These are phyloP conservation scores for Tillandsia leiboldiana DNA, from an alignment of 176 grass and related monocot genomes.

Conservation along the genomic window DNA sequence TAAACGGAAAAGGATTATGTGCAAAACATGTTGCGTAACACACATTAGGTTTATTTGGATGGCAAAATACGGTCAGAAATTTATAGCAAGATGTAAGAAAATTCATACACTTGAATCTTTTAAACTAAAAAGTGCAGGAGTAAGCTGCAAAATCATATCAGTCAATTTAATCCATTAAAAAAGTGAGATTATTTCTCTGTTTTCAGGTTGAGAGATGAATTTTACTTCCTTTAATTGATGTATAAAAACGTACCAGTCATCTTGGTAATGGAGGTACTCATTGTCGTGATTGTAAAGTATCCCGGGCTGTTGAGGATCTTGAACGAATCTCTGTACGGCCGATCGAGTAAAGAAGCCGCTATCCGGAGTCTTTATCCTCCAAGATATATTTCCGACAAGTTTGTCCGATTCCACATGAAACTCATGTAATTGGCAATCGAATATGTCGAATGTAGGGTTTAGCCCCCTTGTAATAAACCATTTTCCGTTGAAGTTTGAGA, in stretches of 20 bases:
- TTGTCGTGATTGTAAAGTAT: slow-evolving; percentile 95
- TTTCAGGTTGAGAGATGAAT: not conserved
- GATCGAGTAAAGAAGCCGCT: slow-evolving; percentile 72
- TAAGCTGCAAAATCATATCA: no score
- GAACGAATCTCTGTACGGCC: slow-evolving; percentile 51
- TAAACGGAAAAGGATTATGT: no score
- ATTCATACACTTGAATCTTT: no score
- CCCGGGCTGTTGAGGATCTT: slow-evolving; percentile 60
- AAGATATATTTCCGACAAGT: slow-evolving; percentile 62
- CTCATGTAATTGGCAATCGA: slow-evolving; percentile 89
- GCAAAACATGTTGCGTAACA: no score
- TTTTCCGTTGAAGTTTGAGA: slow-evolving; percentile 83
- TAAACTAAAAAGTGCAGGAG: no score
- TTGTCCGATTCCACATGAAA: slow-evolving; percentile 69
- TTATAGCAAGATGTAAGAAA: no score
- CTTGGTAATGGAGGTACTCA: slow-evolving; percentile 89
- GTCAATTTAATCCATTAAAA: not conserved
- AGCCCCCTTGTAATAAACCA: slow-evolving; percentile 94
- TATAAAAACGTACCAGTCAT: slow-evolving; percentile 63
- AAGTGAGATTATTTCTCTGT: not conserved
- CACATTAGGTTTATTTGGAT: no score
- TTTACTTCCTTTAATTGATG: not conserved
- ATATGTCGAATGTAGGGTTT: slow-evolving; percentile 86
- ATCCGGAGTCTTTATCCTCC: slow-evolving; percentile 74
- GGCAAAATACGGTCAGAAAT: no score